These are phyloP conservation scores for Candida tetrigidarum DNA, from an alignment of 1,139 yeast species.

Conservation along the genomic window DNA sequence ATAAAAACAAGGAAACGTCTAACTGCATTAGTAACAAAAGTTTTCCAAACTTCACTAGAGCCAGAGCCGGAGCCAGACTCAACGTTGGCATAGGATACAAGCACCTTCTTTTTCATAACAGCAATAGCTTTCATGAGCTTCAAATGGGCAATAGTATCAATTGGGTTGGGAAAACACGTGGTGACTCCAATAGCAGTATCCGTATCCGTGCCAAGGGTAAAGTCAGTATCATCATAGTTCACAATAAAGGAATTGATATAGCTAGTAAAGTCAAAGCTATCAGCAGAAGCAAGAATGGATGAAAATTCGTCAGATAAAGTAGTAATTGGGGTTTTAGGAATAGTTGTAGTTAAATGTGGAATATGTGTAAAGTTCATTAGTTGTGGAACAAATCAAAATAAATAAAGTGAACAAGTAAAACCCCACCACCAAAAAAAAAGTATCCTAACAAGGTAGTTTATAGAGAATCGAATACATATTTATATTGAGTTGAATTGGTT, in stretches of 20 bases:
- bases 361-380: background rate
- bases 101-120: conserved; percentile 24
- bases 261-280: conserved; percentile 3
- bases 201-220: background rate
- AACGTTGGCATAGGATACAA: conserved; percentile 7
- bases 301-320: conserved; percentile 1
- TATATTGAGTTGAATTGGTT: background rate
- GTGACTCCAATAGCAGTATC: background rate
- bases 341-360: background rate
- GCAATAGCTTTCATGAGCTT: conserved; percentile 33
- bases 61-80: conserved; percentile 10
- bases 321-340: background rate
- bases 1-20: conserved; percentile 34
- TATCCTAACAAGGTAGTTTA: too few species aligned
- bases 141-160: conserved; percentile 27
- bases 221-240: background rate
- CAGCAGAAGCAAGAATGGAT: background rate
- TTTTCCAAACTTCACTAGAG: conserved; percentile 26
- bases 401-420: background rate
- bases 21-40: conserved; percentile 31
- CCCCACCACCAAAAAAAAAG: too few species aligned
- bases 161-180: conserved; percentile 3
- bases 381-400: background rate
- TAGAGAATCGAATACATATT: background rate
- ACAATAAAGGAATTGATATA: background rate